Evolutionary conservation across 2,329 filamentous ascomycete genomes (phyloP), one percentile per base, ranked within the genome.

Genomic region (Botrytis galanthina): DNA sequence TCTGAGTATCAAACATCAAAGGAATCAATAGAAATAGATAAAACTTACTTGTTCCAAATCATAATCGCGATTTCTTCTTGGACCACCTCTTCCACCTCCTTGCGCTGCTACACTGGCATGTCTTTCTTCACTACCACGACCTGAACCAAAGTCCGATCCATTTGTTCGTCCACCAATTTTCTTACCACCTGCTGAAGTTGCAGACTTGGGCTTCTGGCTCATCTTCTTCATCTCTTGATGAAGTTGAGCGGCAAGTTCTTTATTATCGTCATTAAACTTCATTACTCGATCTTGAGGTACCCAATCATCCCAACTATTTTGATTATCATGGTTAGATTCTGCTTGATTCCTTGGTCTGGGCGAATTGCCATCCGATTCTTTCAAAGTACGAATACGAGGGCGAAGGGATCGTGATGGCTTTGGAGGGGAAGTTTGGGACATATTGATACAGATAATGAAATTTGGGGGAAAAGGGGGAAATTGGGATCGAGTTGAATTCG

Each of bases 261-360:
- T 93, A 84, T 98, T 98, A 84, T 98, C 96, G 73, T 97, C 94
- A 70, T 91, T 97, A 82, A 95, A 92, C 84, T 98, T 98, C 81
- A 95, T 92, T 75, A 99, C 91, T 77, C 96, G 93, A 82, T 98
- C 95, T 83, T 94, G 91, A 35, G 93, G 90, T 62, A 98, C 96
- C 95, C 95, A 98, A 84, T 99, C 96, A 84, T 99, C 96, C 96
- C 96, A 99, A 75, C 71, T 72, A 20, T 72, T 68, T 68, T 51
- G 16, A 39, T 46, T 14, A 22, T 39, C 32, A 48, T 20, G 22
- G 71, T 72, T 72, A 72, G 71, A 59, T 42, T 62, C 35, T 42
- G 26, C 60, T 44, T 37, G 7, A 8, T 54, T 39, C 39, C 20
- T 32, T 22, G 64, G 7, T 39, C 29, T 29, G 16, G 22, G 35